Percentiles rank a stretch among this genome's conserved stretches.
These are phyloP conservation scores for Epichloe aotearoae DNA, from an alignment of 2,329 filamentous ascomycete genomes.

Conservation along the genomic window DNA sequence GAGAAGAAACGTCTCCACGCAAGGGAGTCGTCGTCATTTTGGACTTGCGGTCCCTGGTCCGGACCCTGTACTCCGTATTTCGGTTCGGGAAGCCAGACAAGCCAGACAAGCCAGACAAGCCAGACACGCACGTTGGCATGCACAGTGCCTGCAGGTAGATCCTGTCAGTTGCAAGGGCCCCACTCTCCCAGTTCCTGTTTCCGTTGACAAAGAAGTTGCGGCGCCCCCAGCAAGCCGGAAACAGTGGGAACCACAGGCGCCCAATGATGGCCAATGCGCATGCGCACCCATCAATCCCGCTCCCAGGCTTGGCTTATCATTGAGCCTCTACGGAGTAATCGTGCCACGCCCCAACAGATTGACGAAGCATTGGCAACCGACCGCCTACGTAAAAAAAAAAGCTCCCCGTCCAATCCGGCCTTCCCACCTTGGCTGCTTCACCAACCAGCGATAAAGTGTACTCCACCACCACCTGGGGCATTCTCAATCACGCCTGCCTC, in stretches of 20 bases:
- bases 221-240: slow-evolving; percentile 2
- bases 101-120: no score
- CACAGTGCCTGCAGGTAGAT: no score
- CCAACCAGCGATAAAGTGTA: not conserved
- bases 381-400: slow-evolving; percentile 1
- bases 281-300: not conserved
- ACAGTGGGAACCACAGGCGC: not conserved
- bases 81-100: no score
- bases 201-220: not conserved
- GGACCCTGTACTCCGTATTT: no score
- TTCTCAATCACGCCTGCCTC: not conserved
- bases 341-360: slow-evolving; percentile 6
- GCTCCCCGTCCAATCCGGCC: not conserved
- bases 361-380: slow-evolving; percentile 5
- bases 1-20: not conserved
- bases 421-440: not conserved
- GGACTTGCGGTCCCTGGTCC: not conserved
- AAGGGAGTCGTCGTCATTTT: not conserved
- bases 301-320: not conserved
- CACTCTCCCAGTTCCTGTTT: not conserved
- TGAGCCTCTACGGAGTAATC: slow-evolving; percentile 1
- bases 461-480: not conserved
- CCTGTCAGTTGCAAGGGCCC: not conserved
- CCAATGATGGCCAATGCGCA: not conserved
- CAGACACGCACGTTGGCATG: no score